These are phyloP conservation scores for Candolleomyces efflorescens DNA, from an alignment of 768 basidiomycete genomes.

Conservation along the genomic window DNA sequence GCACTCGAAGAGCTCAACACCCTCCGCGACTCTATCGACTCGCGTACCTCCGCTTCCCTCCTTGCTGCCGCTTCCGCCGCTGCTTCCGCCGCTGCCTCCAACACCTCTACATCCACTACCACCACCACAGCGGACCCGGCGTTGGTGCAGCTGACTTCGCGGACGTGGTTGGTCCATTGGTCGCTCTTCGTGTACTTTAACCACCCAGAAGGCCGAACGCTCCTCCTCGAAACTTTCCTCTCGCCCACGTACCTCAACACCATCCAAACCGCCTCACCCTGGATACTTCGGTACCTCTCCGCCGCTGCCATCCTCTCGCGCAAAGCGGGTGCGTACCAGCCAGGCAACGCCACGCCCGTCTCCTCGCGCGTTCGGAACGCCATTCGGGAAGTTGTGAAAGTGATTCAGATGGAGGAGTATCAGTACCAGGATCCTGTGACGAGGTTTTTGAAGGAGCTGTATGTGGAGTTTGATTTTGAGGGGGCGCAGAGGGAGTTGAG, in stretches of 20 bases:
- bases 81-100: slow-evolving; percentile 26
- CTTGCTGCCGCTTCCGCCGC: slow-evolving; percentile 32
- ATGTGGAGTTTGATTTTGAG: slow-evolving; percentile 95
- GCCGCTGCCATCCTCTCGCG: slow-evolving; percentile 91
- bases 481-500: slow-evolving; percentile 82
- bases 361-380: slow-evolving; percentile 82
- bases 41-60: slow-evolving; percentile 54
- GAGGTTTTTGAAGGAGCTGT: slow-evolving; percentile 88
- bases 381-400: slow-evolving; percentile 87
- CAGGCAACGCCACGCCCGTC: slow-evolving; percentile 35
- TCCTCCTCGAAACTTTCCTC: slow-evolving; percentile 95
- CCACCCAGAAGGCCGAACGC: slow-evolving; percentile 85
- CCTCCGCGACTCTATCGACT: slow-evolving; percentile 89
- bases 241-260: slow-evolving; percentile 97
- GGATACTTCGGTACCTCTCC: slow-evolving; percentile 92
- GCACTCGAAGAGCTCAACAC: slow-evolving; percentile 94
- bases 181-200: slow-evolving; percentile 98
- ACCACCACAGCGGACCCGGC: slow-evolving; percentile 54
- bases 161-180: slow-evolving; percentile 98
- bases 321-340: slow-evolving; percentile 55
- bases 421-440: slow-evolving; percentile 95
- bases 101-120: slow-evolving; percentile 17
- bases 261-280: slow-evolving; percentile 92
- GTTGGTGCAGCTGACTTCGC: slow-evolving; percentile 84
- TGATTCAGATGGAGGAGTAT: slow-evolving; percentile 93